Evolutionary conservation across 331 rosid species (phyloP), one percentile per base, ranked within the genome.

Genomic region (Malus hybrid): DNA sequence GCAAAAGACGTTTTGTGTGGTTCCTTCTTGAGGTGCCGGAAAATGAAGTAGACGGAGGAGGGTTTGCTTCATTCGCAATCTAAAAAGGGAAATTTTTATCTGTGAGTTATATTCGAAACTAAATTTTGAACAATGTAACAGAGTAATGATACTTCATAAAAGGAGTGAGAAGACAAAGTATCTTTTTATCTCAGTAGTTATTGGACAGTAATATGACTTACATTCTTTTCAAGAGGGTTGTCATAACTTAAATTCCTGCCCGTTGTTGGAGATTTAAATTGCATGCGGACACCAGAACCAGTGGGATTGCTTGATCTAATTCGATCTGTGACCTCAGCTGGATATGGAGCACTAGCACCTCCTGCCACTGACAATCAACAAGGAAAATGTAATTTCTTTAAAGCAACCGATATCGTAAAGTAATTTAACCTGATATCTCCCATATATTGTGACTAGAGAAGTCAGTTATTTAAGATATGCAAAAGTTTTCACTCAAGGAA

Each of bases 251-350:
- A 75, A 78, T 85, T 88, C 87, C 77, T 87, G 64, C 75, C 70
- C 5, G 36, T 83, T 69, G 95, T 88, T 57, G 89, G 80, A 39
- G 46, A 39, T 69, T 93, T 93, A 75, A 87, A 93, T 73, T 93
- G 95, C 88, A 89, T 79, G 82, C 86, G 89, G 67, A 90, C 85
- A 29, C 90, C 90, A n/a, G 91, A 79, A 76, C 90, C 90, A 34
- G 80, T 82, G 76, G 83, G 76, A 76, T 86, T 82, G 78, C 89
- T 86, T 32, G 93, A 70, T 77, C 87, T 85, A 65, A 85, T 75
- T 76, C 83, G 90, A 69, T 86, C 97, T 7, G 88, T 78, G 67
- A 79, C 85, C 79, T 90, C 91, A 66, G 86, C 83, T 70, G 88
- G 55, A 74, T 65, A 77, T 64, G 80, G 55, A 69, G 79, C 50